Evolutionary conservation across 305 asterid species (phyloP), one percentile per base, ranked within the genome.

Genomic region (Rubia balearica): DNA sequence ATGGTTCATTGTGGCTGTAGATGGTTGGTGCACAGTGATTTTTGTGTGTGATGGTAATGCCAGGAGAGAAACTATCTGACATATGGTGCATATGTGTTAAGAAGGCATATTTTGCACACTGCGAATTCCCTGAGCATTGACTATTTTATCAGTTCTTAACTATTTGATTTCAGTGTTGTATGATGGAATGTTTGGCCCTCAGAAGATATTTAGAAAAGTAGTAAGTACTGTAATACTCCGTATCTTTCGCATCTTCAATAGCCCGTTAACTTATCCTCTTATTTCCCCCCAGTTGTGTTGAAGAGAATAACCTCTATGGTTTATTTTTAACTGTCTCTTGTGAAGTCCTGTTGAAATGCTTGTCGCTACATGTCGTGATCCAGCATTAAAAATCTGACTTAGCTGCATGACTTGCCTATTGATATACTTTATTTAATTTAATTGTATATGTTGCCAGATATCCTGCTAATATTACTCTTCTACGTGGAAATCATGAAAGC

Each of bases 401-500:
- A 14, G 36, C 66, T 27, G 11, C n/a, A 53, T 65, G 64, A 17
- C 36, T 27, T 41, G 9, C 43, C 57, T 66, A 66, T 55, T 66
- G 7, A 43, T 64, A 6, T 7, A 6, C 16, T 69, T 0, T 27
- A 10, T 24, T 24, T 0, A 24, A 24, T 7, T 41, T 1, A 14
- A 42, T n/a, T 42, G 14, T 33, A 33, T 60, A 75, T 77, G 38
- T 74, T 78, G n/a, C 75, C 83, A 94, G 99, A 85, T 88, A 88
- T 73, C 99, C 99, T 73, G 97, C 98, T 73, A 86, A 89, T 82
- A 91, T 94, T 74, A 94, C 98, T 65, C 90, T 94, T 67, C 88
- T 94, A 41, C 99, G 97, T 68, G 99, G 99, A 75, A 94, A 94
- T 84, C 99, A 94, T 66, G 99, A 94, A 76, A 94, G 99, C 90